Percentiles rank a stretch among this genome's conserved stretches.
These are phyloP conservation scores for Asterionellopsis glacialis DNA, from an alignment of 108 stramenopile species.

Conservation along the genomic window DNA sequence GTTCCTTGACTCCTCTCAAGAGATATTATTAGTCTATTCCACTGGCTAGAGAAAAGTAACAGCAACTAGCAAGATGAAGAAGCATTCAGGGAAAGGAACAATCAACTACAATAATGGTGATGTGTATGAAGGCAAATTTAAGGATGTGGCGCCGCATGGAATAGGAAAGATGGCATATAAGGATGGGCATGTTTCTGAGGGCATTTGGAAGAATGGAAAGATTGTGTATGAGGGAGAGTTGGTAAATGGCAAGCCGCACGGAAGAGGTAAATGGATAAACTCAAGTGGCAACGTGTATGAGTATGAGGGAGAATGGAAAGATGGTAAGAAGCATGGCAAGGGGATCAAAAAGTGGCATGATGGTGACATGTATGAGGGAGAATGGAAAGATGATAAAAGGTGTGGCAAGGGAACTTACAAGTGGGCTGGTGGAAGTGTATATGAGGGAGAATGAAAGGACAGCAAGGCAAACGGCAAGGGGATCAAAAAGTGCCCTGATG, in stretches of 20 bases:
- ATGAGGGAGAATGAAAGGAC: constrained; percentile 26
- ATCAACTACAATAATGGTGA: constrained; percentile 36
- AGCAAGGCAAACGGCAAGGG: constrained; percentile 33
- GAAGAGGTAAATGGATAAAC: constrained; percentile 33
- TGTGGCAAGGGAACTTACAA: constrained; percentile 33
- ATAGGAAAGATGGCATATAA: no score
- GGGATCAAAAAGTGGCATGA: constrained; percentile 33
- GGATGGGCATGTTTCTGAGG: no score
- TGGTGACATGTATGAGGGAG: constrained; percentile 40
- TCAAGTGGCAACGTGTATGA: constrained; percentile 34
- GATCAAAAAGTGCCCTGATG: constrained; percentile 35
- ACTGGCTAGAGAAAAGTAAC: no score
- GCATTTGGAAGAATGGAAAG: constrained; percentile 35
- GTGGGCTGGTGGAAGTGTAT: constrained; percentile 34
- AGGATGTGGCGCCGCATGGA: no score
- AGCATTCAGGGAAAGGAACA: no score
- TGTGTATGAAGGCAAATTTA: constrained; percentile 31
- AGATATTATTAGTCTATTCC: no score
- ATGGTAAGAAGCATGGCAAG: constrained; percentile 29
- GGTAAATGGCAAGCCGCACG: no score
- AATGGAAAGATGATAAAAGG: constrained; percentile 23
- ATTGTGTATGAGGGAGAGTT: no score
- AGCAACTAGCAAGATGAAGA: no score
- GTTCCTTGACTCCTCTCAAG: no score
- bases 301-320: constrained; percentile 24